Base-by-base conservation (phyloP, 495 filamentous ascomycete genomes). In the Pseudoneurospora amorphoporcata region DNA sequence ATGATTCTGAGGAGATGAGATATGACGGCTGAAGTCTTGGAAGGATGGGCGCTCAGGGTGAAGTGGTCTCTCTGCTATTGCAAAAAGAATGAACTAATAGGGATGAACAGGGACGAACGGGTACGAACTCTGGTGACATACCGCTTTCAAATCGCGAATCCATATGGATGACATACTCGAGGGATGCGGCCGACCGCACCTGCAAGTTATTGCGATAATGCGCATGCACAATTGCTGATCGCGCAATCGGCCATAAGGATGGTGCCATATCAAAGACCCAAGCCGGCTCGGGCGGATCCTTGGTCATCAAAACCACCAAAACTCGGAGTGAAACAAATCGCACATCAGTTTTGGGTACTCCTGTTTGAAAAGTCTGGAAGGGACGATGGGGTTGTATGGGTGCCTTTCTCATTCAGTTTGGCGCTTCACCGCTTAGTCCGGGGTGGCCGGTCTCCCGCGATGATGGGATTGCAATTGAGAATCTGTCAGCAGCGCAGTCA, bases 171-270 rank as follows among this genome's bases (percentile, higher is more conserved):
- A 35, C 29, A 35, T 65, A 65, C 14, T 65, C 53, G 53, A 65
- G 29, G 53, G 53, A 32, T 65, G 53, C 29, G 14, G 53, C 29
- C 29, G 14, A 35, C 29, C 53, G 53, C 29, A 29, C 53, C 53
- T 16, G 53, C 29, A 23, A 35, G 53, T 61, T 61, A 61, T 61
- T 61, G 29, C 53, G 53, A 35, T 23, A 61, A 61, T 61, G 53
- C 6, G 53, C 45, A 61, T 61, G 53, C 23, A 61, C 53, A 65
- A 37, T 32, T 69, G 58, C 71, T 74, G 73, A 81, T 81, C 72
- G 79, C 79, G 79, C 79, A 73, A 81, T 81, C 74, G 77, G 69
- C 73, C 73, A 71, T 71, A 72, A 61, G 71, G 76, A 76, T 81
- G 78, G 77, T 81, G 78, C 73, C 75, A 81, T 81, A 61, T 68